Evolutionary conservation across 129 eudicot genomes (phyloP), one percentile per base, ranked within the genome.

Genomic region (Pulicaria dysenterica): DNA sequence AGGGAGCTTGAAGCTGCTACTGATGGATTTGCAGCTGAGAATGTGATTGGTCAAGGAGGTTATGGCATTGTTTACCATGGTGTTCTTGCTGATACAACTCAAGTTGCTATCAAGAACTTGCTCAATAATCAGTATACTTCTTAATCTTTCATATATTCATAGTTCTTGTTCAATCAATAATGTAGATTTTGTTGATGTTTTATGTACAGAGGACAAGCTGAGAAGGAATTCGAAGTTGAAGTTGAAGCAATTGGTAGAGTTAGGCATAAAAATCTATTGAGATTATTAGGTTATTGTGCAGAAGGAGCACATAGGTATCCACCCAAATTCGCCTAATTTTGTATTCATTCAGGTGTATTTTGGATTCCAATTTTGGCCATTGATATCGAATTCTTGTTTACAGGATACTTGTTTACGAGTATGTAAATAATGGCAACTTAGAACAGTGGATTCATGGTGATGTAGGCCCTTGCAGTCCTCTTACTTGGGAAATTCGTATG

Each of bases 361-460:
- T 45, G 31, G 16, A 56, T n/a, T 50, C 7, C 40, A 65, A 8
- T 39, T 58, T 16, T 53, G 17, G 17, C 61, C 24, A 60, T 47
- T 60, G 6, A 64, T 5, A 44, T 15, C 70, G 7, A 43, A 37
- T 61, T 8, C 10, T 34, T 10, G 58, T 34, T 34, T 78, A 41
- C 76, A 87, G 93, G 86, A 84, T 87, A 40, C 93, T 87, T 71
- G 93, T 87, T 43, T 87, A 87, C 57, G 93, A 87, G 85, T 87
- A 71, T 82, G 89, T 87, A 7, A 81, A 84, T 64, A 87, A 87
- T 63, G 92, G 92, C 66, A 87, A 87, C 70, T 82, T 87, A 80
- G 93, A 84, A 40, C 89, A 87, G 67, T 87, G 93, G 93, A 70
- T 87, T 82, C 89, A 87, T 79, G 93, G 93, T 50, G 89, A 87